Percentiles rank a stretch among this genome's conserved stretches.
Evolutionary conservation across 257 asterid species (phyloP).

Genomic region (Orobanche coerulescens): DNA sequence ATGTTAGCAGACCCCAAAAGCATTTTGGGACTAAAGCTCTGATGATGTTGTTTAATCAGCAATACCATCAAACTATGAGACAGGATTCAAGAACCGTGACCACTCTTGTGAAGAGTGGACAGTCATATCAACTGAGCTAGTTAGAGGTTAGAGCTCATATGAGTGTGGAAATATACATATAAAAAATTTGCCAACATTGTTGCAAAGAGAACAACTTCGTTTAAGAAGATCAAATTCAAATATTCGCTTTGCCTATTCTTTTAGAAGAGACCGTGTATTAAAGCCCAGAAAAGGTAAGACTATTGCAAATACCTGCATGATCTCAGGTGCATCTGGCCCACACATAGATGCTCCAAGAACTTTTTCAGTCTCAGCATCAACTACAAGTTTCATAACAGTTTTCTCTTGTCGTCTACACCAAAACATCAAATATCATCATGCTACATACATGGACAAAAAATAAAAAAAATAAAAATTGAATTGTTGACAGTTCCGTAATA

Average conservation of each 20-base stretch:
- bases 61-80: too few species aligned
- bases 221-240: too few species aligned
- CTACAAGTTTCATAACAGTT: constrained; percentile 81
- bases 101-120: too few species aligned
- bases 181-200: too few species aligned
- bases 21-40: too few species aligned
- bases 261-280: neutral
- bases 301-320: constrained; percentile 62
- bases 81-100: too few species aligned
- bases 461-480: neutral
- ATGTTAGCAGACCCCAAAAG: too few species aligned
- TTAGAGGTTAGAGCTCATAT: too few species aligned
- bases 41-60: too few species aligned
- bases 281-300: neutral
- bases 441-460: constrained; percentile 2
- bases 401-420: constrained; percentile 80
- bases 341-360: constrained; percentile 98
- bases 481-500: neutral
- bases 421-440: constrained; percentile 3
- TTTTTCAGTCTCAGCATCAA: constrained; percentile 80
- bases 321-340: constrained; percentile 98
- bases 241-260: neutral
- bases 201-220: too few species aligned
- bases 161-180: too few species aligned
- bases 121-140: too few species aligned